Base-by-base conservation (phyloP, 345 rosid species). In the Noccaea bulbosa region DNA sequence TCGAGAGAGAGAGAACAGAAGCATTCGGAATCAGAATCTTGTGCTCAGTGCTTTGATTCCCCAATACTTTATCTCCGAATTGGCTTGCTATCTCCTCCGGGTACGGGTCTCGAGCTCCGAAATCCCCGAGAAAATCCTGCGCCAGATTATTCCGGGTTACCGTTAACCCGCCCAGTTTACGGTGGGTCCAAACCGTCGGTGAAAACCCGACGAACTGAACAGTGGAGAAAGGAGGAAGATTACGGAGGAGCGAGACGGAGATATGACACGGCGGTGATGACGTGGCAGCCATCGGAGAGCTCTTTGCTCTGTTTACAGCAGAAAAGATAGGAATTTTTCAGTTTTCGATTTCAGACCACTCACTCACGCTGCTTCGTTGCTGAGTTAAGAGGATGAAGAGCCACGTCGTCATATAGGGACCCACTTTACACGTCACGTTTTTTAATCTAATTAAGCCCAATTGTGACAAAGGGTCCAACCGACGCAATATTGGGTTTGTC, bases 1-100 rank as follows among this genome's bases (percentile, higher is more conserved):
- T 80, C 1, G 96, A 62, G 53, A 94, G 97, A 10, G 97, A 91
- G 10, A 94, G 74, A 43, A 90, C 90, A 11, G 96, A 83, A 17
- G 83, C 50, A 20, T 69, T 81, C 14, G 96, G 99, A 30, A 94
- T 94, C n/a, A 94, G 80, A 69, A 89, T 89, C 82, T 83, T 94
- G 61, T 89, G 96, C 70, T 94, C 97, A 10, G 93, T 88, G 78
- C 82, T 69, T 63, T 61, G 71, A 43, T 72, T 60, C 0, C 97
- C 97, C 68, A 87, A 60, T 40, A 94, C 97, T 79, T 82, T 94
- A 8, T 91, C 99, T 3, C 62, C 99, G 81, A 91, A 94, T 2
- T 72, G 67, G 44, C 97, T 94, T 35, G 85, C 99, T 51, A 94
- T 4, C 77, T 94, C 99, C 41, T 77, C 88, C 32, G 77, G 77